phyloP scores from a whole-genome alignment of 139 green algal genomes.

The Picochlorum sp. region DNA sequence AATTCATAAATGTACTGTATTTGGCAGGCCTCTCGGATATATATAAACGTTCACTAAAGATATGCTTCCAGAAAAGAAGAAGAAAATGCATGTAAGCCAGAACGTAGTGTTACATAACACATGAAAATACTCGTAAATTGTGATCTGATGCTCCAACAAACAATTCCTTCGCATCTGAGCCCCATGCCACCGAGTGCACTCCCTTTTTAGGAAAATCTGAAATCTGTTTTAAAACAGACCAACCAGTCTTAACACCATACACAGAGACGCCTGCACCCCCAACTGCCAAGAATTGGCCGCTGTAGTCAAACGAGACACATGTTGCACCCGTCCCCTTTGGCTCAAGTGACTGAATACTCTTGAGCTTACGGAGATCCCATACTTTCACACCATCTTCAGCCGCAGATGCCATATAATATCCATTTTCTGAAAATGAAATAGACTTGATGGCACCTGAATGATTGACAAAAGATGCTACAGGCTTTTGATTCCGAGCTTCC shows the following conservation, averaged over 20 bases:
- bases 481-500: conserved; percentile 80
- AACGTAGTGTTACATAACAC: too few species aligned
- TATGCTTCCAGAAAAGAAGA: too few species aligned
- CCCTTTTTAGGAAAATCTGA: conserved; percentile 66
- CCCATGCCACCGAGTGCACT: conserved; percentile 51
- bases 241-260: conserved; percentile 72
- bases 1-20: neutral
- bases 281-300: conserved; percentile 74
- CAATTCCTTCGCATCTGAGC: conserved; percentile 48
- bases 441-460: conserved; percentile 51
- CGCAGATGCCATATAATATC: conserved; percentile 84
- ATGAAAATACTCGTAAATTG: conserved; percentile 56
- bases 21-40: too few species aligned
- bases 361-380: conserved; percentile 97
- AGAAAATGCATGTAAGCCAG: too few species aligned
- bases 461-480: conserved; percentile 68
- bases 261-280: conserved; percentile 63
- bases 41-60: too few species aligned
- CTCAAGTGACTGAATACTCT: conserved; percentile 57
- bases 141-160: conserved; percentile 73
- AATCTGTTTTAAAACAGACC: conserved; percentile 47
- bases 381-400: conserved; percentile 80
- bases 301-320: conserved; percentile 62
- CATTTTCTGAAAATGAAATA: conserved; percentile 86
- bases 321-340: conserved; percentile 43